Evolutionary conservation across 2,329 filamentous ascomycete genomes (phyloP), one percentile per base, ranked within the genome.

Genomic region (Aspergillus japonicus): DNA sequence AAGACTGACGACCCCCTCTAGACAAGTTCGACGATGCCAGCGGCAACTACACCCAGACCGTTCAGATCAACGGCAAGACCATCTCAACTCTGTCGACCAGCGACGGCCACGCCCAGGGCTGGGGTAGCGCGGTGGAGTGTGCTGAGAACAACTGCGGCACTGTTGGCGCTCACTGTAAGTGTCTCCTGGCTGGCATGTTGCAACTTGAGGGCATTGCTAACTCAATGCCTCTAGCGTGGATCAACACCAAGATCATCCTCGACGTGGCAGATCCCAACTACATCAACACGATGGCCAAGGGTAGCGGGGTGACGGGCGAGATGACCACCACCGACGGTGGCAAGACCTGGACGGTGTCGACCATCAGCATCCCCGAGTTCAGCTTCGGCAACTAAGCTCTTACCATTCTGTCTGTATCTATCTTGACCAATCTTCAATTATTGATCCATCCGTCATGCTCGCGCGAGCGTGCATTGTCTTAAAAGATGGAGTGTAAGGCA

Each of bases 21-120:
- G 68, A 79, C 65, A 76, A 77, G 52, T 78, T 71, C 63, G 73
- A 78, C 57, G 82, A 84, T 58, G 86, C 83, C 0, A 87, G 89
- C 61, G 82, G 81, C 14, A 73, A 67, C 21, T 68, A 72, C 63
- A 68, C 68, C 10, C 63, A 72, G 54, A 62, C 62, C 12, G 48
- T 60, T 10, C 56, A 54, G 1, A 80, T 80, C 1, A 73, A 78
- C 23, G 75, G 71, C 50, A 64, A 66, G 23, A 62, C 68, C 19
- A 72, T 82, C 31, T 78, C 77, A 0, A 80, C 73, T 0, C 73
- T 35, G 16, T 81, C 79, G 1, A 82, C 80, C 51, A 77, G 71
- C 55, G 75, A 76, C 59, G 78, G 74, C 24, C 65, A 77, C 7
- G 78, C 78, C 3, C 64, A 74, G 69, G 78, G 78, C 63, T 81